Base-by-base conservation (phyloP, 1,139 yeast genomes). In the Suhomyces atakaporum region DNA sequence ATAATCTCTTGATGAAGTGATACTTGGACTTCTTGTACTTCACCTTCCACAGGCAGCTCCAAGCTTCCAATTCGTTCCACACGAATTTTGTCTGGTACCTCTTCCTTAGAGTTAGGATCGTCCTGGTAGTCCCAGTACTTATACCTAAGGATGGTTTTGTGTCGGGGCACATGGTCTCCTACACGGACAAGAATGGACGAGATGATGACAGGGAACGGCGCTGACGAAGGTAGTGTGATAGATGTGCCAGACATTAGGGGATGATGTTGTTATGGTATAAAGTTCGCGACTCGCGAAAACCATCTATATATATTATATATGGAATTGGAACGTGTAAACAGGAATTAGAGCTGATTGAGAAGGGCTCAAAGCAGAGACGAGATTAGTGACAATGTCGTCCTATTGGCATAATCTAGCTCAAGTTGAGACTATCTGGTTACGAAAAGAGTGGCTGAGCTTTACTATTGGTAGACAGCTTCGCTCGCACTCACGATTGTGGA, bases 11-110 rank as follows among this genome's bases (percentile, higher is more conserved):
- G 87, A 28, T 85, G 82, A 1, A 68, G 67, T 4, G 60, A 55
- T 5, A 87, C 73, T 24, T 64, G 55, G 47, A 89, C 65, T 11
- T 64, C 54, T 12, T 66, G 62, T 3, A 90, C 61, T 24, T 69
- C 67, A 0, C 98, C 98, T 42, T 79, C 85, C 23, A 88, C 74
- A 1, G 97, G 97, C 26, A 84, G 74, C 56, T 90, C 97, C 55
- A 80, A 89, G 3, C 84, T 73, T 0, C 87, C 86, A 10, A 80
- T 77, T 33, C 79, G 59, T 49, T 80, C 84, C 4, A 79, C 84
- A 16, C 78, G 58, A 14, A 72, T 62, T 44, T 70, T 69, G 30
- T 69, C 66, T 2, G 74, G 74, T 7, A 56, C 60, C 11, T 65
- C 73, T 12, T 64, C 71, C 32, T 62, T 67, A 33, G 72, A 63